Evolutionary conservation across 495 filamentous ascomycete genomes (phyloP).

Genomic region (Pyrenopolyporus hunteri): DNA sequence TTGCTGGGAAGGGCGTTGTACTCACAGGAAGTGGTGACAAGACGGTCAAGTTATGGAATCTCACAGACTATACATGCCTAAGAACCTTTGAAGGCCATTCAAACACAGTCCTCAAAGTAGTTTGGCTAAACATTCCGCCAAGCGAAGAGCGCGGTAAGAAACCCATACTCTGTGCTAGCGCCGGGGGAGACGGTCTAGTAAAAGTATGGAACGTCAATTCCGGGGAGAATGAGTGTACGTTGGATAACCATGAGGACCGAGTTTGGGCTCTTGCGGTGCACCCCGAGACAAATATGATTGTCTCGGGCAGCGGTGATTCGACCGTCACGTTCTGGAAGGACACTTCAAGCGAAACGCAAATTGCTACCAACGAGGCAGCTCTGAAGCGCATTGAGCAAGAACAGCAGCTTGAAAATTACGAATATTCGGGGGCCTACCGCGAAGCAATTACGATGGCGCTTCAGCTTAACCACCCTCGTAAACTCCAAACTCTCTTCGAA

Average conservation of each 20-base stretch:
- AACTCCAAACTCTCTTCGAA: slow-evolving; percentile 82
- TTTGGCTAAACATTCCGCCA: slow-evolving; percentile 76
- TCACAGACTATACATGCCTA: slow-evolving; percentile 90
- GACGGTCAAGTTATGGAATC: slow-evolving; percentile 93
- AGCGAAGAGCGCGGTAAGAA: slow-evolving; percentile 54
- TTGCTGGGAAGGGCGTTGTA: slow-evolving; percentile 74
- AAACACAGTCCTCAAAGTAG: slow-evolving; percentile 90
- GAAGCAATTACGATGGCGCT: slow-evolving; percentile 91
- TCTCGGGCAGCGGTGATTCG: slow-evolving; percentile 88
- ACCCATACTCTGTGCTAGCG: slow-evolving; percentile 74
- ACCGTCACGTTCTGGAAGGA: slow-evolving; percentile 95
- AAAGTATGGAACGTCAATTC: slow-evolving; percentile 87
- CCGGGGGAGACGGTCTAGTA: slow-evolving; percentile 93
- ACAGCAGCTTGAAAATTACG: slow-evolving; percentile 90
- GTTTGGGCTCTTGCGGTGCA: slow-evolving; percentile 87
- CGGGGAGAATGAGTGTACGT: slow-evolving; percentile 83
- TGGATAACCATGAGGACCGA: slow-evolving; percentile 95
- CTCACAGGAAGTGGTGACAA: slow-evolving; percentile 93
- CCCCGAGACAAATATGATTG: slow-evolving; percentile 69
- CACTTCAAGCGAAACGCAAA: slow-evolving; percentile 80
- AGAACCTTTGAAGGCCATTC: slow-evolving; percentile 95
- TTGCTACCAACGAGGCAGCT: slow-evolving; percentile 68
- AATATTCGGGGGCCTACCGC: slow-evolving; percentile 81
- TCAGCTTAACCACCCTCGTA: slow-evolving; percentile 87
- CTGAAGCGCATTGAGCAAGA: slow-evolving; percentile 87